Conservation (phyloP, 1,284 basidiomycete species). For the Abortiporus biennis region DNA sequence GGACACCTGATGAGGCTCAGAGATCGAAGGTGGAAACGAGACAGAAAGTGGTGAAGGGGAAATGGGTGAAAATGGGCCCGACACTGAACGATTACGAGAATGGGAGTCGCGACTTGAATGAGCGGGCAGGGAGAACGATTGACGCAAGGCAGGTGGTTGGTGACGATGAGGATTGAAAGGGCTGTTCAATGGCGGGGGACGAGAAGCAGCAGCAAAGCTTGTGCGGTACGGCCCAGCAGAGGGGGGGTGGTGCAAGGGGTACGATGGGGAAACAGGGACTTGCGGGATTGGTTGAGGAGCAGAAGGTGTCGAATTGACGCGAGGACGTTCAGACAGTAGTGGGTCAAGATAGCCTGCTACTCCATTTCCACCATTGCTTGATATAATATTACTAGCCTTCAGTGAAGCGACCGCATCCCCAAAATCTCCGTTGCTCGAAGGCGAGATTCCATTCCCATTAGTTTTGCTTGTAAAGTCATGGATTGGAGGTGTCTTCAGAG, state of each 20-base stretch:
- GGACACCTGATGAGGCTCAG: constrained; percentile 13
- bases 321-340: constrained; percentile 20
- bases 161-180: constrained; percentile 17
- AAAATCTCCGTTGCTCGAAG: background rate
- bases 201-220: constrained; percentile 21
- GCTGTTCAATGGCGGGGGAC: constrained; percentile 24
- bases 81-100: constrained; percentile 43
- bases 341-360: constrained; percentile 8
- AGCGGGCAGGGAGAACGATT: constrained; percentile 37
- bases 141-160: constrained; percentile 35
- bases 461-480: constrained; percentile 4
- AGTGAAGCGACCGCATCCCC: background rate
- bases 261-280: constrained; percentile 20
- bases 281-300: constrained; percentile 13
- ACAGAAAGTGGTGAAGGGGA: constrained; percentile 43
- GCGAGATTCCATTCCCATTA: background rate
- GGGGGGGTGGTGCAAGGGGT: constrained; percentile 27
- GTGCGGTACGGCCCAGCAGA: constrained; percentile 36
- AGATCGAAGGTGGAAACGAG: constrained; percentile 32
- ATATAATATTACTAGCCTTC: constrained; percentile 2
- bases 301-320: constrained; percentile 33
- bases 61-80: constrained; percentile 48
- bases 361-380: constrained; percentile 5
- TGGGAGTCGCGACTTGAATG: constrained; percentile 21
- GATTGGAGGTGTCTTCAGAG: constrained; percentile 11